These are phyloP conservation scores for Symbiodinium natans DNA, from an alignment of 73 alveolate genomes.

Conservation along the genomic window DNA sequence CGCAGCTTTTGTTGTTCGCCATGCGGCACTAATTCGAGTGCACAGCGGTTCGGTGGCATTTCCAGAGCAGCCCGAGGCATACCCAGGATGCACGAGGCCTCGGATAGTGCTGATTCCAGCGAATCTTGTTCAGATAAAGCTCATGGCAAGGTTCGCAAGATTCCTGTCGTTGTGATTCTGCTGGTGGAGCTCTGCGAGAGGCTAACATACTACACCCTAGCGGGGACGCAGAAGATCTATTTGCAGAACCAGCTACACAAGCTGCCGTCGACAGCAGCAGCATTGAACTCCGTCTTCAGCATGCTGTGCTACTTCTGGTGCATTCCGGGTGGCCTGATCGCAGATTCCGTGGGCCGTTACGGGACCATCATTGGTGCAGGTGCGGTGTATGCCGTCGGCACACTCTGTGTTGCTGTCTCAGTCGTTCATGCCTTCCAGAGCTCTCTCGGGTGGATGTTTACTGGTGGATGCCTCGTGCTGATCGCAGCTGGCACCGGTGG, in stretches of 20 bases:
- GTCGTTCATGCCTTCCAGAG: conserved; percentile 38
- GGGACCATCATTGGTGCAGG: conserved; percentile 74
- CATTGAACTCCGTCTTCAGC: conserved; percentile 75
- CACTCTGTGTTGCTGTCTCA: conserved; percentile 23
- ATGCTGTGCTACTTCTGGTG: conserved; percentile 86
- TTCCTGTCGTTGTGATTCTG: conserved; percentile 39
- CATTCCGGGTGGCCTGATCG: conserved; percentile 75
- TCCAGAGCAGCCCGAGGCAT: too few species aligned
- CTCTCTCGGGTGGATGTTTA: conserved; percentile 61
- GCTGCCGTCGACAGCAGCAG: conserved; percentile 58
- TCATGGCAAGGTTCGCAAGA: not conserved
- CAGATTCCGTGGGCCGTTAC: conserved; percentile 87
- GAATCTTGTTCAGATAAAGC: too few species aligned
- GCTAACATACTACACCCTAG: conserved; percentile 77
- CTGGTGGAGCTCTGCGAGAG: conserved; percentile 75
- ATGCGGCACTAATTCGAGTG: too few species aligned
- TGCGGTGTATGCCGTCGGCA: conserved; percentile 39
- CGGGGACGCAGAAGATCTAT: conserved; percentile 74
- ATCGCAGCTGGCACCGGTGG: conserved; percentile 82
- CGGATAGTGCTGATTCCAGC: not conserved
- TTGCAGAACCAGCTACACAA: conserved; percentile 42
- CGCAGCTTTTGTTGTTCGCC: too few species aligned
- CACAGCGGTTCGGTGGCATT: too few species aligned
- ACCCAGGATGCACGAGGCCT: not conserved
- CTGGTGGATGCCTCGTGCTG: conserved; percentile 29